phyloP scores from a whole-genome alignment of 2,329 filamentous ascomycete genomes.

The Pezicula neosporulosa region DNA sequence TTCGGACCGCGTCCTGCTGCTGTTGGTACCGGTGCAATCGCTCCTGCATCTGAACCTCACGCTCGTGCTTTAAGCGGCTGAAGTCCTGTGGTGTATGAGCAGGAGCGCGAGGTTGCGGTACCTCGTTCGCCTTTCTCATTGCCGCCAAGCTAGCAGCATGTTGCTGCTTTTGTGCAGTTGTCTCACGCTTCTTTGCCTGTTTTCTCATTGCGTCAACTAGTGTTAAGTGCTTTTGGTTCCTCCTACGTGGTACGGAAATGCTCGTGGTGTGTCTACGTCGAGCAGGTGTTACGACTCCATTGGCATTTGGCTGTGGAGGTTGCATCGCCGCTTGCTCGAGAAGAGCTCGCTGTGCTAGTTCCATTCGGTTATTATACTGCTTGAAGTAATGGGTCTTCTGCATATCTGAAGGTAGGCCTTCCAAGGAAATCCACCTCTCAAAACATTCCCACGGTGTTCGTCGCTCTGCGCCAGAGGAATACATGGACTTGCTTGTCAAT shows the following conservation, averaged over 20 bases:
- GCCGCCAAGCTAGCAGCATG: conserved; percentile 74
- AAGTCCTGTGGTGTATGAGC: conserved; percentile 81
- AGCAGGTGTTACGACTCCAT: conserved; percentile 45
- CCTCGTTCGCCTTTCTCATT: conserved; percentile 76
- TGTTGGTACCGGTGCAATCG: conserved; percentile 47
- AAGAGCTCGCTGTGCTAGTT: conserved; percentile 52
- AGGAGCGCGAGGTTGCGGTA: conserved; percentile 46
- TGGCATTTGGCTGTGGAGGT: conserved; percentile 26
- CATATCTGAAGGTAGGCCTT: conserved; percentile 90
- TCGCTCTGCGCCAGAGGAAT: conserved; percentile 81
- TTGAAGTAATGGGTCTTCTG: conserved; percentile 95
- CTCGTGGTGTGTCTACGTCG: conserved; percentile 74
- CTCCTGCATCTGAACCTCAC: conserved; percentile 67
- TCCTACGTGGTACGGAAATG: conserved; percentile 79
- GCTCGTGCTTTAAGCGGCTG: conserved; percentile 82
- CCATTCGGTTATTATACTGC: conserved; percentile 58
- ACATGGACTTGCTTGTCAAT: conserved; percentile 69
- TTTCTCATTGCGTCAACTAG: conserved; percentile 95
- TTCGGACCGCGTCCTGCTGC: conserved; percentile 41
- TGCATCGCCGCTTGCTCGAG: conserved; percentile 29
- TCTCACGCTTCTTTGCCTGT: conserved; percentile 89
- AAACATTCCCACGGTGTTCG: conserved; percentile 98
- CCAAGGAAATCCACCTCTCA: conserved; percentile 89
- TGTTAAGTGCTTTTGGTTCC: conserved; percentile 81
- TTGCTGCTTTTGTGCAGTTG: conserved; percentile 79